Conservation (phyloP, 176 grass and related monocot genomes). For the Coix lacrymajobi region DNA sequence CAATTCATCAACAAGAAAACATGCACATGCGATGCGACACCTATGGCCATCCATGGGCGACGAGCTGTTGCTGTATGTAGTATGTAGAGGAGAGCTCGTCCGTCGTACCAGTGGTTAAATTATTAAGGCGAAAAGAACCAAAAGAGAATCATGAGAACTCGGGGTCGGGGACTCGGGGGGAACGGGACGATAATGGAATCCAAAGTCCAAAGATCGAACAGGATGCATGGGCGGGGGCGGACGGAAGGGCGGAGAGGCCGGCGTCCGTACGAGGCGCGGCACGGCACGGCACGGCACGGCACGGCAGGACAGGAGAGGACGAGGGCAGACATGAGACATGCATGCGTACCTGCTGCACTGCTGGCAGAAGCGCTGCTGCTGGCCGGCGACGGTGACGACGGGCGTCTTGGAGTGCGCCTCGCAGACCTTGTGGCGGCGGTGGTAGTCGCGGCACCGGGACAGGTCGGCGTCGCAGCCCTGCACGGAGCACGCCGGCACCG, state of each 20-base stretch:
- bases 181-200: neutral
- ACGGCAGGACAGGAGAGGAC: neutral
- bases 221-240: neutral
- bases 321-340: too few species aligned
- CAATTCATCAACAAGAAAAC: too few species aligned
- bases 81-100: neutral
- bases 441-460: slow-evolving; percentile 83
- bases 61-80: too few species aligned
- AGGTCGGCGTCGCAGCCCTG: slow-evolving; percentile 84
- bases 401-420: slow-evolving; percentile 95
- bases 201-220: neutral
- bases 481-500: slow-evolving; percentile 55
- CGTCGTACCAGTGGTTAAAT: neutral
- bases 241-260: too few species aligned
- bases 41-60: neutral
- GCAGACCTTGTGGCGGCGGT: slow-evolving; percentile 96
- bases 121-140: neutral
- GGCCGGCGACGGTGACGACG: slow-evolving; percentile 69
- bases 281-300: too few species aligned
- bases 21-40: neutral
- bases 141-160: neutral
- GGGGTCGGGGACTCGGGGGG: too few species aligned
- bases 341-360: slow-evolving; percentile 87
- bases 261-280: too few species aligned
- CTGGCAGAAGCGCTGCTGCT: slow-evolving; percentile 99